Evolutionary conservation across 2,329 filamentous ascomycete species (phyloP).

Genomic region (Pseudogymnoascus pannorum): DNA sequence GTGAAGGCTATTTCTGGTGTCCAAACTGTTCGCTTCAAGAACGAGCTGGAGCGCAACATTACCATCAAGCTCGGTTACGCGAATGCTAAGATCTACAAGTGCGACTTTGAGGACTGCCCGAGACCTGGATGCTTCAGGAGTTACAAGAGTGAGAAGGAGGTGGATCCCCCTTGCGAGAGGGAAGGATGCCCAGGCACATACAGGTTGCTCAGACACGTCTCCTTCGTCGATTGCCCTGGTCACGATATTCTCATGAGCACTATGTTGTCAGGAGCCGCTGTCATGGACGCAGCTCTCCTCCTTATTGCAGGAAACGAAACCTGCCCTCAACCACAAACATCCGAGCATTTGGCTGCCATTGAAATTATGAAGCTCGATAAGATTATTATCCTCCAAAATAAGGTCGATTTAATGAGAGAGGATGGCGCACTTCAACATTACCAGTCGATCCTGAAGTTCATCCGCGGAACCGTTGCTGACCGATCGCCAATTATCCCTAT

Average conservation of each 20-base stretch:
- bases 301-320: slow-evolving; percentile 97
- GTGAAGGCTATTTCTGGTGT: slow-evolving; percentile 99
- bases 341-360: slow-evolving; percentile 96
- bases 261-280: slow-evolving; percentile 97
- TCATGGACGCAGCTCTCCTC: slow-evolving; percentile 97
- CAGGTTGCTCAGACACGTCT: slow-evolving; percentile 82
- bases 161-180: slow-evolving; percentile 91
- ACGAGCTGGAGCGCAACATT: slow-evolving; percentile 97
- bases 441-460: slow-evolving; percentile 97
- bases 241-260: slow-evolving; percentile 99
- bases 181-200: slow-evolving; percentile 87
- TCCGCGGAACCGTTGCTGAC: slow-evolving; percentile 92
- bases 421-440: slow-evolving; percentile 90
- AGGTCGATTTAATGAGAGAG: slow-evolving; percentile 97
- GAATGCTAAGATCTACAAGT: slow-evolving; percentile 99
- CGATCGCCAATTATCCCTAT: slow-evolving; percentile 95
- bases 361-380: slow-evolving; percentile 99
- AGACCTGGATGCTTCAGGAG: slow-evolving; percentile 92
- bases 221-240: slow-evolving; percentile 96
- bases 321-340: slow-evolving; percentile 96
- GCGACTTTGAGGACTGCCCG: slow-evolving; percentile 84
- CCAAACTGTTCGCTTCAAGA: slow-evolving; percentile 99
- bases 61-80: slow-evolving; percentile 99
- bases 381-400: slow-evolving; percentile 99
- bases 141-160: slow-evolving; percentile 98